Percentiles rank a stretch among this genome's conserved stretches.
Evolutionary conservation across 176 grass and related monocot species (phyloP).

Genomic region (Aegilops speltoides): DNA sequence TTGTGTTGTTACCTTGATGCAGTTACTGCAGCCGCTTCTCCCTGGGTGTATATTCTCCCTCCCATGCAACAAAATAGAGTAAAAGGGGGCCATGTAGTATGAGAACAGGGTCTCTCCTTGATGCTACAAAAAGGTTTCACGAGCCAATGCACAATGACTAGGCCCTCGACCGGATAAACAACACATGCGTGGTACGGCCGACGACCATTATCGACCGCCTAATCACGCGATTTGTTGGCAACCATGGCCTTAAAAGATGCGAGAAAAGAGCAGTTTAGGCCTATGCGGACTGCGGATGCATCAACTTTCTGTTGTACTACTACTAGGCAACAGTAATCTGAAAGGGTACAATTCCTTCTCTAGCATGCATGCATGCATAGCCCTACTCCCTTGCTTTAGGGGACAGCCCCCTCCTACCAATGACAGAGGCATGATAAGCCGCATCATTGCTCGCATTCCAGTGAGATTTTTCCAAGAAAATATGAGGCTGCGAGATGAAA

Average conservation of each 20-base stretch:
- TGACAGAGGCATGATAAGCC: conserved; percentile 15
- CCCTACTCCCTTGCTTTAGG: conserved; percentile 34
- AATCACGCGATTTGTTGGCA: not conserved
- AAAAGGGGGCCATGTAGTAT: not conserved
- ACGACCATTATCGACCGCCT: not conserved
- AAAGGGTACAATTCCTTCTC: conserved; percentile 29
- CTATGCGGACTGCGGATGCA: not conserved
- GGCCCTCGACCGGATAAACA: not conserved
- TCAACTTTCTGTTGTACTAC: not conserved
- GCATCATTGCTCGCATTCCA: not conserved
- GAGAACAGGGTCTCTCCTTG: not conserved
- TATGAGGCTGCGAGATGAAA: conserved; percentile 6
- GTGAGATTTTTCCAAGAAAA: not conserved
- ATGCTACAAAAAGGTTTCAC: conserved; percentile 28
- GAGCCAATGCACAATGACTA: conserved; percentile 1
- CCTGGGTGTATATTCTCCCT: no score
- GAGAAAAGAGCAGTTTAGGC: conserved; percentile 6
- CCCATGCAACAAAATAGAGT: conserved; percentile 40
- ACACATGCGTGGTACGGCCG: conserved; percentile 10
- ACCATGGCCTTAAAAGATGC: conserved; percentile 23
- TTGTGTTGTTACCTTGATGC: conserved; percentile 31
- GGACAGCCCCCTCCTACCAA: conserved; percentile 27
- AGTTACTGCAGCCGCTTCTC: conserved; percentile 27
- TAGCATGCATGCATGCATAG: not conserved
- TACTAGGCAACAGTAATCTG: conserved; percentile 33